Percentiles rank a stretch among this genome's conserved stretches.
phyloP scores from a whole-genome alignment of 2,329 filamentous ascomycete genomes.

The Colletotrichum tabaci region DNA sequence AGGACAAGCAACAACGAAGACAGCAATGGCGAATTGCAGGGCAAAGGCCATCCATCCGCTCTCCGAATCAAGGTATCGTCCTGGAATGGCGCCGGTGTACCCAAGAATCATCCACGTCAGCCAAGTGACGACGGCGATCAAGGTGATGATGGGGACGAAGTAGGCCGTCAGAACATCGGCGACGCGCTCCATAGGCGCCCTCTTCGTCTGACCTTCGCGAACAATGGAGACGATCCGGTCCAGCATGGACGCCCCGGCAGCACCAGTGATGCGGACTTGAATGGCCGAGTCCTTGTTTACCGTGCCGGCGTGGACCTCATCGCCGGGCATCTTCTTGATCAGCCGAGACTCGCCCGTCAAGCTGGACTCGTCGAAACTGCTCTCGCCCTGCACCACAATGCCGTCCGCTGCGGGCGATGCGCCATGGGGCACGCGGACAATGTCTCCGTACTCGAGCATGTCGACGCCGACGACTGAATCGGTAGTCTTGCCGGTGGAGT shows the following conservation, averaged over 20 bases:
- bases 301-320: conserved; percentile 80
- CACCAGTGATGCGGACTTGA: conserved; percentile 74
- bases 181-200: conserved; percentile 82
- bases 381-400: conserved; percentile 72
- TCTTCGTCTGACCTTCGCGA: conserved; percentile 81
- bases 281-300: conserved; percentile 79
- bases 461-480: conserved; percentile 70
- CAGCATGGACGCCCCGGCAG: conserved; percentile 80
- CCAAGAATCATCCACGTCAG: conserved; percentile 79
- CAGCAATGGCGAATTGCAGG: conserved; percentile 86
- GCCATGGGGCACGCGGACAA: conserved; percentile 83
- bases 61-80: conserved; percentile 67
- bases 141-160: conserved; percentile 81
- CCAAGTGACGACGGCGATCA: conserved; percentile 81
- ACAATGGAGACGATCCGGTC: conserved; percentile 85
- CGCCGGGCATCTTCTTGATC: conserved; percentile 74
- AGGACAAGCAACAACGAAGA: conserved; percentile 89
- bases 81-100: conserved; percentile 69
- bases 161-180: conserved; percentile 82
- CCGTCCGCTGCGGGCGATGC: conserved; percentile 90
- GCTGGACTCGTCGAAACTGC: conserved; percentile 89
- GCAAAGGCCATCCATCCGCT: conserved; percentile 82
- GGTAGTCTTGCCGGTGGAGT: conserved; percentile 53
- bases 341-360: conserved; percentile 84
- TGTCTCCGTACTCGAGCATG: conserved; percentile 80